phyloP scores from a whole-genome alignment of 768 basidiomycete species.

The Tulasnella sp. region DNA sequence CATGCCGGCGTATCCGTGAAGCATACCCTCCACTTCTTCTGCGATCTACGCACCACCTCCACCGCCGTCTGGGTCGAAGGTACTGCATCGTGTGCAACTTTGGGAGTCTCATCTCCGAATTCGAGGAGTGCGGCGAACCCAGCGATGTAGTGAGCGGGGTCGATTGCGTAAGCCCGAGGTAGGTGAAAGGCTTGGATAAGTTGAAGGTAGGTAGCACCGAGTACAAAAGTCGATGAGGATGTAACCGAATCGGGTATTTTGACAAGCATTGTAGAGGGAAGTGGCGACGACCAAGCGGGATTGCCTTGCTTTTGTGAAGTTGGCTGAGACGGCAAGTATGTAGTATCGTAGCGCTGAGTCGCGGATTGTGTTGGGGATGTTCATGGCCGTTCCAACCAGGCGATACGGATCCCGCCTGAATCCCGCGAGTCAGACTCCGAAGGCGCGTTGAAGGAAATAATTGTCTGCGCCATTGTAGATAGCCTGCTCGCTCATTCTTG shows the following conservation, averaged over 20 bases:
- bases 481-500: slow-evolving; percentile 85
- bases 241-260: slow-evolving; percentile 86
- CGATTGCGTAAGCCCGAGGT: slow-evolving; percentile 65
- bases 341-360: slow-evolving; percentile 85
- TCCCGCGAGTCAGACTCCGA: not conserved
- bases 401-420: slow-evolving; percentile 79
- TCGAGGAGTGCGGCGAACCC: slow-evolving; percentile 94
- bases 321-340: slow-evolving; percentile 90
- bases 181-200: slow-evolving; percentile 86
- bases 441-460: not conserved
- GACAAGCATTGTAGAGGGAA: slow-evolving; percentile 91
- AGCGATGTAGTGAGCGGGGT: slow-evolving; percentile 95
- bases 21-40: slow-evolving; percentile 22
- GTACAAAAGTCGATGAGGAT: slow-evolving; percentile 99
- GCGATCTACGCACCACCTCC: slow-evolving; percentile 37
- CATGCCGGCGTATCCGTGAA: slow-evolving; percentile 1
- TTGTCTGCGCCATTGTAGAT: slow-evolving; percentile 77
- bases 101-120: slow-evolving; percentile 92
- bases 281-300: slow-evolving; percentile 94
- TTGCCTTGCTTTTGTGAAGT: slow-evolving; percentile 90
- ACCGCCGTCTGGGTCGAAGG: slow-evolving; percentile 51
- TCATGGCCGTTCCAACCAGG: slow-evolving; percentile 78
- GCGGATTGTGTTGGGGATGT: slow-evolving; percentile 76
- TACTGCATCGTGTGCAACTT: slow-evolving; percentile 89
- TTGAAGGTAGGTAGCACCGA: slow-evolving; percentile 94